Conservation (phyloP, 768 basidiomycete species). For the Galerina marginata region DNA sequence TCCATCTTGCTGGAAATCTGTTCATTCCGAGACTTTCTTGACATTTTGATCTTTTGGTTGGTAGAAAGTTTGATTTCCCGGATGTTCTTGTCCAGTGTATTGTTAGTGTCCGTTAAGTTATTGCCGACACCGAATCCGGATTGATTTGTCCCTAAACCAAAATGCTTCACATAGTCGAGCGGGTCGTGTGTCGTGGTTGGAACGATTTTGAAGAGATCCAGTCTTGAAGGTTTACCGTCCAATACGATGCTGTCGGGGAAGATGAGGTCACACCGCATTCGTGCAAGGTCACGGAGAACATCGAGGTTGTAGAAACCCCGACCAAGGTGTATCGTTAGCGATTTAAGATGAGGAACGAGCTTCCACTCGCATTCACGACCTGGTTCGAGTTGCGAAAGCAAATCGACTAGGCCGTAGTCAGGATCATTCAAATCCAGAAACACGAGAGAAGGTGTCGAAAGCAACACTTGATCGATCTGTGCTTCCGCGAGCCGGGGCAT, state of each 20-base stretch:
- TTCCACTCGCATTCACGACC: slow-evolving; percentile 4
- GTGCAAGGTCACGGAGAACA: slow-evolving; percentile 10
- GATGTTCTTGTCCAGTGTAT: neutral
- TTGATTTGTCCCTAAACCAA: neutral
- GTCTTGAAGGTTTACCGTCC: neutral
- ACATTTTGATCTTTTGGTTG: slow-evolving; percentile 6
- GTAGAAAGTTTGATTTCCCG: slow-evolving; percentile 1
- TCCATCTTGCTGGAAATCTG: slow-evolving; percentile 8
- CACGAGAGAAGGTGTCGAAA: slow-evolving; percentile 6
- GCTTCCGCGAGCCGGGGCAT: neutral
- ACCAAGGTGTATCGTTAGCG: slow-evolving; percentile 16
- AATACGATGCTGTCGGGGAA: neutral
- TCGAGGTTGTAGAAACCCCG: neutral
- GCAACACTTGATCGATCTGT: slow-evolving; percentile 8
- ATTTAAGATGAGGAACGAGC: slow-evolving; percentile 13
- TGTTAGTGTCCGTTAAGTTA: slow-evolving; percentile 1
- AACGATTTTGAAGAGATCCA: neutral
- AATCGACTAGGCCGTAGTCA: neutral
- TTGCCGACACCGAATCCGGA: neutral
- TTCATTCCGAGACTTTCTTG: slow-evolving; percentile 7
- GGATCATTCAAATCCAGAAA: slow-evolving; percentile 17
- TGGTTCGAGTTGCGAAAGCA: neutral
- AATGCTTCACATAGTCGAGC: neutral
- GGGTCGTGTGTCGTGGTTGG: neutral
- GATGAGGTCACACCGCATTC: slow-evolving; percentile 16